phyloP scores from a whole-genome alignment of 2,329 filamentous ascomycete genomes.

The Neurospora crassa region DNA sequence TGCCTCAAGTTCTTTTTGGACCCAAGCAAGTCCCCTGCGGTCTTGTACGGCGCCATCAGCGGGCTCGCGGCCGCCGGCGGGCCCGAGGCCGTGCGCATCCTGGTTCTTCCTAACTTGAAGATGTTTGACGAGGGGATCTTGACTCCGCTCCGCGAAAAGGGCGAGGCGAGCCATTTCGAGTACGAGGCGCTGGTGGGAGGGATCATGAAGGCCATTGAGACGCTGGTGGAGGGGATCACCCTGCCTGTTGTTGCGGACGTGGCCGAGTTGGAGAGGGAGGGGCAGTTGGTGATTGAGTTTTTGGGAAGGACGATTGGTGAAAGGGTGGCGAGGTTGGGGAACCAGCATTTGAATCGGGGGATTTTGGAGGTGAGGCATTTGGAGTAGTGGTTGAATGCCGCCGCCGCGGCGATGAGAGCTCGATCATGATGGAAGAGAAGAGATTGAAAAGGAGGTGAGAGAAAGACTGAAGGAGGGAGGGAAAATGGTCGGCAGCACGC shows the following conservation, averaged over 20 bases:
- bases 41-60: slow-evolving; percentile 81
- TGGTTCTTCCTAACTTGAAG: slow-evolving; percentile 47
- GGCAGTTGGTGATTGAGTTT: slow-evolving; percentile 41
- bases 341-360: slow-evolving; percentile 37
- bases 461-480: too few relatives aligned
- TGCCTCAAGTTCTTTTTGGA: slow-evolving; percentile 90
- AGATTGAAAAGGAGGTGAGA: not conserved
- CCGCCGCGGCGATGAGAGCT: not conserved
- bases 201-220: slow-evolving; percentile 43
- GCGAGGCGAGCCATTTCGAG: slow-evolving; percentile 35
- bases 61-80: slow-evolving; percentile 72
- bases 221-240: slow-evolving; percentile 22
- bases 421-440: not conserved
- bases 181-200: slow-evolving; percentile 46
- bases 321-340: slow-evolving; percentile 35
- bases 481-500: too few relatives aligned
- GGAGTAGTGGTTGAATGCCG: slow-evolving; percentile 25
- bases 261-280: slow-evolving; percentile 26
- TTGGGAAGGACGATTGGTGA: slow-evolving; percentile 45
- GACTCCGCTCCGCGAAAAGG: slow-evolving; percentile 41
- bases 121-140: slow-evolving; percentile 44
- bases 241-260: slow-evolving; percentile 32
- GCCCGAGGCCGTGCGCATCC: slow-evolving; percentile 45
- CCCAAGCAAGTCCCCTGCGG: slow-evolving; percentile 68
- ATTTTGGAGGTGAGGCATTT: slow-evolving; percentile 47